Evolutionary conservation across 139 green algal species (phyloP).

Genomic region (Picochlorum sp.): DNA sequence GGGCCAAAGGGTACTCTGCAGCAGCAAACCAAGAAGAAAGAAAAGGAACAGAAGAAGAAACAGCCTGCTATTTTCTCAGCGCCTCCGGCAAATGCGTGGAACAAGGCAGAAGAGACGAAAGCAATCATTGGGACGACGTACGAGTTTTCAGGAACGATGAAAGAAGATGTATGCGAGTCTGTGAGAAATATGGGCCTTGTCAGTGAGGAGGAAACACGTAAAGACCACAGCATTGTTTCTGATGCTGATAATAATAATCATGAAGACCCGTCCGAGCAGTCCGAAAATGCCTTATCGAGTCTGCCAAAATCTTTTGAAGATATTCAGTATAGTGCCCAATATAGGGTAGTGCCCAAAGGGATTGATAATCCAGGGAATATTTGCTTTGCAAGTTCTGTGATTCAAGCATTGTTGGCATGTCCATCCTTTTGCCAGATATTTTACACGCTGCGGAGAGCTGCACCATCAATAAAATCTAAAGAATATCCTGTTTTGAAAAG

Average conservation of each 20-base stretch:
- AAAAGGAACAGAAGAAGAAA: neutral
- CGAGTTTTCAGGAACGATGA: too few relatives aligned
- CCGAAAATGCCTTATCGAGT: too few relatives aligned
- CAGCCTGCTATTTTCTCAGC: neutral
- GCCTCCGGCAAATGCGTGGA: neutral
- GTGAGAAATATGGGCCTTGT: neutral
- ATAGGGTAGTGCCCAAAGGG: constrained; percentile 41
- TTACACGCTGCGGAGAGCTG: constrained; percentile 26
- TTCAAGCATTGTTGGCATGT: constrained; percentile 65
- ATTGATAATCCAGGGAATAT: constrained; percentile 72
- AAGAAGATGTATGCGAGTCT: neutral
- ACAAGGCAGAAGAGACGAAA: neutral
- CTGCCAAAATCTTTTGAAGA: too few relatives aligned
- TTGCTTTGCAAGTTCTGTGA: constrained; percentile 72
- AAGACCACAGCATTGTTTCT: too few relatives aligned
- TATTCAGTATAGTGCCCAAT: too few relatives aligned
- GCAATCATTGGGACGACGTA: neutral
- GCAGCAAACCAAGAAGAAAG: too few relatives aligned
- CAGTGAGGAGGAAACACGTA: too few relatives aligned
- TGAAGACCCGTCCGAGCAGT: too few relatives aligned
- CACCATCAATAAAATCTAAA: constrained; percentile 28
- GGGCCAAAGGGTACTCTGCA: neutral
- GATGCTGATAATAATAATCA: too few relatives aligned
- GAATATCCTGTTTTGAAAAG: constrained; percentile 42
- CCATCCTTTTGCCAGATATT: constrained; percentile 54